These are phyloP conservation scores for Aspergillus arachidicola DNA, from an alignment of 2,329 filamentous ascomycete species.

Conservation along the genomic window DNA sequence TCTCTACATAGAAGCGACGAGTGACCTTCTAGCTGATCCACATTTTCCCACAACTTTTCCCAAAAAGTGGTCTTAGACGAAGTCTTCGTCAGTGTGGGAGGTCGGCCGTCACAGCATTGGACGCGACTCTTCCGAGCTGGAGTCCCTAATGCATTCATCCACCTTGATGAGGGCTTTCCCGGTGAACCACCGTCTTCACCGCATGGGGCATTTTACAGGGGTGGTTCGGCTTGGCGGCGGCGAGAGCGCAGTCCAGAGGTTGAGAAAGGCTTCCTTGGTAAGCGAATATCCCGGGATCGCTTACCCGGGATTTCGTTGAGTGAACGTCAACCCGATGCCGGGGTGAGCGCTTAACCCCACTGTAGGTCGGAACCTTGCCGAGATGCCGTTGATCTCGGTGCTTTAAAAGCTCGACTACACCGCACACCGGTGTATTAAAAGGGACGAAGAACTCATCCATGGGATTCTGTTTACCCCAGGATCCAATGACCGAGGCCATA, in stretches of 20 bases:
- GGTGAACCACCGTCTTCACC: neutral
- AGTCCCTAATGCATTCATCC: neutral
- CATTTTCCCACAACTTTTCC: neutral
- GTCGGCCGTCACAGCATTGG: neutral
- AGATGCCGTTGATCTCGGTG: neutral
- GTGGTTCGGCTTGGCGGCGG: neutral
- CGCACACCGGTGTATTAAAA: neutral
- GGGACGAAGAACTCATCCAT: neutral
- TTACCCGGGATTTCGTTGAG: neutral
- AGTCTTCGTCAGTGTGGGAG: neutral
- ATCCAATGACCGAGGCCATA: neutral
- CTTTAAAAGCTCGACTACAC: neutral
- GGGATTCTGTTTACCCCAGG: neutral
- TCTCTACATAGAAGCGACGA: neutral
- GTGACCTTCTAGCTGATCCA: neutral
- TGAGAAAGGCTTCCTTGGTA: neutral
- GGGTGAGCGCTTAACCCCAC: constrained; percentile 2
- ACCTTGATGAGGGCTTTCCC: constrained; percentile 2
- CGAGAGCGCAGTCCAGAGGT: neutral
- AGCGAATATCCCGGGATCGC: neutral
- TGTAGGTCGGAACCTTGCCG: neutral
- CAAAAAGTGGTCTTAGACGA: neutral
- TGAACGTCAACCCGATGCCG: neutral
- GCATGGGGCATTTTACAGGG: neutral
- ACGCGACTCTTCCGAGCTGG: neutral